These are phyloP conservation scores for Ophiocordyceps unilateralis DNA, from an alignment of 2,329 filamentous ascomycete species.

Conservation along the genomic window DNA sequence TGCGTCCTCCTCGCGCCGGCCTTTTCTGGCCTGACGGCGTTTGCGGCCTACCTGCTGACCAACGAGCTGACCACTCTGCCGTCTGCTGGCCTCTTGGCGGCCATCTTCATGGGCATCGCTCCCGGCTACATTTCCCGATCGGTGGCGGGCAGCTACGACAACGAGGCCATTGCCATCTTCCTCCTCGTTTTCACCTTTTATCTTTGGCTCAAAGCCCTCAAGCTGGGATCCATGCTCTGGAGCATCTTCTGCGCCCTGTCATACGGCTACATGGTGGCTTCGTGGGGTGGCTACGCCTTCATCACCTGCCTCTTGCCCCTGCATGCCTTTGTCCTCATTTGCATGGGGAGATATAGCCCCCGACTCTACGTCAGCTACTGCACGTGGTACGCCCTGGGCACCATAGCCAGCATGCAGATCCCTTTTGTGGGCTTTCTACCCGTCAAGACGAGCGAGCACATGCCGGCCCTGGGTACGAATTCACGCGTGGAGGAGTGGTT, in stretches of 20 bases:
- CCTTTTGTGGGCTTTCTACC: constrained; percentile 96
- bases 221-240: constrained; percentile 93
- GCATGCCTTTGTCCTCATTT: constrained; percentile 83
- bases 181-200: constrained; percentile 96
- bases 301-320: constrained; percentile 94
- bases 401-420: constrained; percentile 96
- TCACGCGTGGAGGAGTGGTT: neutral
- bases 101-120: constrained; percentile 91
- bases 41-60: constrained; percentile 85
- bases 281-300: constrained; percentile 99
- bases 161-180: constrained; percentile 99
- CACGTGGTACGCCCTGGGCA: constrained; percentile 94
- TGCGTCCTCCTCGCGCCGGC: constrained; percentile 90
- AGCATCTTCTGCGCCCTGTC: constrained; percentile 85
- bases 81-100: constrained; percentile 86
- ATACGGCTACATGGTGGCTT: constrained; percentile 99
- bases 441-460: constrained; percentile 93
- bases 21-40: constrained; percentile 86
- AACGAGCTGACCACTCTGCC: constrained; percentile 94
- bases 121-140: constrained; percentile 97
- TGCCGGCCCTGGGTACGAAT: constrained; percentile 70
- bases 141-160: constrained; percentile 96
- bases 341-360: constrained; percentile 92
- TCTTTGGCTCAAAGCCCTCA: constrained; percentile 97
- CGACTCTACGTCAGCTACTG: constrained; percentile 92